Evolutionary conservation across 2,329 filamentous ascomycete species (phyloP).

Genomic region (Fusarium sterilihyphosum): DNA sequence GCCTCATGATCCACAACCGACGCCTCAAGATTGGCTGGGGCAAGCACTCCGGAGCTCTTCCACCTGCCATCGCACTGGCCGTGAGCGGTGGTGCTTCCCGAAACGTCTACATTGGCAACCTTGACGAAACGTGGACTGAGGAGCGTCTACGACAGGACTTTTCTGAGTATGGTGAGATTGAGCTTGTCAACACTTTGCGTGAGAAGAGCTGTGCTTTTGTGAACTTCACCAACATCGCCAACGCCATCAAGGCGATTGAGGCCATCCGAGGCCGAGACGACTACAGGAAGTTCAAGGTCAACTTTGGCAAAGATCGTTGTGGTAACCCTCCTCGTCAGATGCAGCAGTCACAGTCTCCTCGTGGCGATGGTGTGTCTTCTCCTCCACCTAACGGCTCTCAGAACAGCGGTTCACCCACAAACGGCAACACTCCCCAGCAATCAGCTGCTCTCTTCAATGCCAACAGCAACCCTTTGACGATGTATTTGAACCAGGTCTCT

Average conservation of each 20-base stretch:
- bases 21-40: constrained; percentile 99
- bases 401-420: constrained; percentile 66
- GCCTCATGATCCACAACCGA: constrained; percentile 98
- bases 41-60: constrained; percentile 96
- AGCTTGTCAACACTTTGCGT: constrained; percentile 93
- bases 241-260: constrained; percentile 99
- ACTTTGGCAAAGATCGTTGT: constrained; percentile 98
- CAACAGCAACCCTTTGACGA: constrained; percentile 87
- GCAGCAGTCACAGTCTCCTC: constrained; percentile 74
- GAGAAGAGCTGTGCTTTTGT: constrained; percentile 99
- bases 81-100: constrained; percentile 97
- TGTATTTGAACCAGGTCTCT: constrained; percentile 89
- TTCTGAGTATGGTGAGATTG: constrained; percentile 96
- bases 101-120: constrained; percentile 97
- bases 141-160: constrained; percentile 96
- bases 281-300: constrained; percentile 99
- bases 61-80: constrained; percentile 93
- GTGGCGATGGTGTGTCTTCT: constrained; percentile 67
- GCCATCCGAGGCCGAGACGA: constrained; percentile 94
- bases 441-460: constrained; percentile 82
- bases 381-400: constrained; percentile 69
- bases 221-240: constrained; percentile 99
- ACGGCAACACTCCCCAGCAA: constrained; percentile 66
- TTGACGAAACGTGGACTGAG: constrained; percentile 97
- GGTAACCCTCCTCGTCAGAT: constrained; percentile 95